Percentiles rank a stretch among this genome's conserved stretches.
phyloP scores from a whole-genome alignment of 805 yeast species.

The Cyberlindnera lachancei region DNA sequence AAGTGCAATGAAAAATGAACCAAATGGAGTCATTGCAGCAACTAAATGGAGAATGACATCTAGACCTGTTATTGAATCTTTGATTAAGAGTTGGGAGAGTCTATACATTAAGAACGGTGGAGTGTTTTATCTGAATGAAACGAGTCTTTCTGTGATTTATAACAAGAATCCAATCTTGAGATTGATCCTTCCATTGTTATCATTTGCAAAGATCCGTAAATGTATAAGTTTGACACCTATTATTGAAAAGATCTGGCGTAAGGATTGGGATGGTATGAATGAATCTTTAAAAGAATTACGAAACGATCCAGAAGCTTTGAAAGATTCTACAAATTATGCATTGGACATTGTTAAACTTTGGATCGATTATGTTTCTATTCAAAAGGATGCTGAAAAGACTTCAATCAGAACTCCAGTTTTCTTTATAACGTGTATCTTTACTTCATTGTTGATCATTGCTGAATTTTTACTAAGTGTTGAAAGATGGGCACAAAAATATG shows the following conservation, averaged over 20 bases:
- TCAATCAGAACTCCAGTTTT: constrained; percentile 71
- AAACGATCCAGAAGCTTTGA: constrained; percentile 52
- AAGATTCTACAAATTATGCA: constrained; percentile 54
- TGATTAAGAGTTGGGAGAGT: constrained; percentile 64
- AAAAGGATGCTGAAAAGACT: constrained; percentile 56
- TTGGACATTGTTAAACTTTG: constrained; percentile 57
- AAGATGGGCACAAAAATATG: constrained; percentile 35
- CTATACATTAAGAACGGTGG: constrained; percentile 59
- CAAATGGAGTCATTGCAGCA: constrained; percentile 37
- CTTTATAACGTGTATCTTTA: constrained; percentile 63
- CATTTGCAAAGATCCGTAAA: constrained; percentile 60
- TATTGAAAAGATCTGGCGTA: constrained; percentile 50
- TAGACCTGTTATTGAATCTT: constrained; percentile 48
- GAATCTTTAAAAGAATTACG: constrained; percentile 37
- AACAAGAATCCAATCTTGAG: constrained; percentile 50
- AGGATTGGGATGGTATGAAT: constrained; percentile 68
- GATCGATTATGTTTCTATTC: constrained; percentile 64
- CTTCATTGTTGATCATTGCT: constrained; percentile 53
- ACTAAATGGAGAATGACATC: constrained; percentile 60
- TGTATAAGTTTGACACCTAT: constrained; percentile 57
- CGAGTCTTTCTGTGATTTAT: constrained; percentile 34
- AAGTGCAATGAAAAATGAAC: constrained; percentile 27
- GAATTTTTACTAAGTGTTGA: constrained; percentile 57
- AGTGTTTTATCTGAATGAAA: constrained; percentile 43
- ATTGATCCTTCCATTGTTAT: constrained; percentile 56